These are phyloP conservation scores for Penicillium nordicum DNA, from an alignment of 2,329 filamentous ascomycete genomes.

Conservation along the genomic window DNA sequence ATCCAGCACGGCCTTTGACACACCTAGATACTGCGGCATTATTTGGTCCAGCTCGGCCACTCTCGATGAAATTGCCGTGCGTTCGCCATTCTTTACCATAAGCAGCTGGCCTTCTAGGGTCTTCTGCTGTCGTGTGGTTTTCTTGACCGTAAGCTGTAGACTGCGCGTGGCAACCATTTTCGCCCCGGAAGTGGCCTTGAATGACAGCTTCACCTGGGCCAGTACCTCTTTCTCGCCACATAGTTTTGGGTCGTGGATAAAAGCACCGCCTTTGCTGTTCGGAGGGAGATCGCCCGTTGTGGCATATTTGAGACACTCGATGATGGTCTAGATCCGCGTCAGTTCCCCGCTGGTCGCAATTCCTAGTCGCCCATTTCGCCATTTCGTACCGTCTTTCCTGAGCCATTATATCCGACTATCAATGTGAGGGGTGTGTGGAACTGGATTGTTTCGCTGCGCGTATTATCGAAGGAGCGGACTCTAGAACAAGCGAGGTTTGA, in stretches of 20 bases:
- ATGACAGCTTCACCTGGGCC: constrained; percentile 87
- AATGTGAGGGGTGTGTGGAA: constrained; percentile 90
- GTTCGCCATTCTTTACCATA: constrained; percentile 75
- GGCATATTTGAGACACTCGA: constrained; percentile 97
- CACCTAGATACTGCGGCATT: constrained; percentile 81
- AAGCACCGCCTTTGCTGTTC: constrained; percentile 83
- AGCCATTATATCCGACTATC: constrained; percentile 96
- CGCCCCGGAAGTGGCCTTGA: constrained; percentile 72
- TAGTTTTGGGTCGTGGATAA: constrained; percentile 94
- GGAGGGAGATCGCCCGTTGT: constrained; percentile 91
- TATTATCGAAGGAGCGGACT: constrained; percentile 81
- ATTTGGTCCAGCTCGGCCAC: constrained; percentile 77
- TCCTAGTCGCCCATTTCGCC: not conserved
- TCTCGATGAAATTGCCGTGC: constrained; percentile 72
- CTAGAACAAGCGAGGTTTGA: constrained; percentile 33
- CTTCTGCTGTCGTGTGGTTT: constrained; percentile 70
- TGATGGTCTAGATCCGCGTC: constrained; percentile 65
- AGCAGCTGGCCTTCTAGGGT: constrained; percentile 77
- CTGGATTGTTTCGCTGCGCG: constrained; percentile 70
- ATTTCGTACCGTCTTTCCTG: constrained; percentile 75
- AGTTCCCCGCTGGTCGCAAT: constrained; percentile 1
- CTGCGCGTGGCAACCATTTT: constrained; percentile 81
- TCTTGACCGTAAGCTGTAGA: constrained; percentile 82
- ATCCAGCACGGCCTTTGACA: constrained; percentile 84
- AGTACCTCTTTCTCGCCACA: constrained; percentile 80